phyloP scores from a whole-genome alignment of 2,329 filamentous ascomycete species.

The Nothophoma quercina region DNA sequence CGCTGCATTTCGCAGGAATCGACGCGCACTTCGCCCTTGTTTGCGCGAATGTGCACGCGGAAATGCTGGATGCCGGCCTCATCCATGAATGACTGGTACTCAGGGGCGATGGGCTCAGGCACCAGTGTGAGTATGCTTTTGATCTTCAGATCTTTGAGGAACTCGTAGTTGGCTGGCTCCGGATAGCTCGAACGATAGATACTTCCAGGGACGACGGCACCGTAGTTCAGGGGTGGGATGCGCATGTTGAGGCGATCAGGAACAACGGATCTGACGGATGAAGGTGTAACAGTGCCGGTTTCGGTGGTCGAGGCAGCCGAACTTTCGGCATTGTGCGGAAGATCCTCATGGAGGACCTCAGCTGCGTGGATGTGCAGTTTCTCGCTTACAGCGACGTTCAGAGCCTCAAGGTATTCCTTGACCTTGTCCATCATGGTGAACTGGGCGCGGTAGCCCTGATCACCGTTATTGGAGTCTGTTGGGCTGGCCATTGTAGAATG shows the following conservation, averaged over 20 bases:
- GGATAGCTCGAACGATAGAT: slow-evolving; percentile 88
- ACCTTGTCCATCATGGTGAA: slow-evolving; percentile 29
- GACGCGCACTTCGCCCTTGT: slow-evolving; percentile 71
- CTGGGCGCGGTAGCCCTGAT: slow-evolving; percentile 13
- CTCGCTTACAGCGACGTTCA: slow-evolving; percentile 33
- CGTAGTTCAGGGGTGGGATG: slow-evolving; percentile 75
- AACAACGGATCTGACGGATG: slow-evolving; percentile 29
- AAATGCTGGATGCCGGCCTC: slow-evolving; percentile 74
- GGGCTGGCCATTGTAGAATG: slow-evolving; percentile 22
- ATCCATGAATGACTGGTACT: slow-evolving; percentile 67
- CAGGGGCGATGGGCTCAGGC: slow-evolving; percentile 56
- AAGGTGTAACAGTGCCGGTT: slow-evolving; percentile 30
- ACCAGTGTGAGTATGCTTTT: slow-evolving; percentile 78
- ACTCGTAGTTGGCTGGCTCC: slow-evolving; percentile 71
- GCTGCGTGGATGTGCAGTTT: slow-evolving; percentile 39
- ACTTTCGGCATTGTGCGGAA: slow-evolving; percentile 26
- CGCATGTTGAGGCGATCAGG: slow-evolving; percentile 48
- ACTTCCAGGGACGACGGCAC: slow-evolving; percentile 71
- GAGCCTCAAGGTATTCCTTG: slow-evolving; percentile 28
- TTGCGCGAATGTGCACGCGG: slow-evolving; percentile 82
- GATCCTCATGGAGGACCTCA: slow-evolving; percentile 42
- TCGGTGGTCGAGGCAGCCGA: slow-evolving; percentile 15
- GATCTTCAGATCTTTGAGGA: slow-evolving; percentile 71
- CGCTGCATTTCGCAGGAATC: slow-evolving; percentile 65
- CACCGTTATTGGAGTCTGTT: slow-evolving; percentile 10